A percentile compares a stretch with the other conserved stretches of the same genome.
Conservation (phyloP, 148 eudicot genomes). For the Vaccinium corymbosum region DNA sequence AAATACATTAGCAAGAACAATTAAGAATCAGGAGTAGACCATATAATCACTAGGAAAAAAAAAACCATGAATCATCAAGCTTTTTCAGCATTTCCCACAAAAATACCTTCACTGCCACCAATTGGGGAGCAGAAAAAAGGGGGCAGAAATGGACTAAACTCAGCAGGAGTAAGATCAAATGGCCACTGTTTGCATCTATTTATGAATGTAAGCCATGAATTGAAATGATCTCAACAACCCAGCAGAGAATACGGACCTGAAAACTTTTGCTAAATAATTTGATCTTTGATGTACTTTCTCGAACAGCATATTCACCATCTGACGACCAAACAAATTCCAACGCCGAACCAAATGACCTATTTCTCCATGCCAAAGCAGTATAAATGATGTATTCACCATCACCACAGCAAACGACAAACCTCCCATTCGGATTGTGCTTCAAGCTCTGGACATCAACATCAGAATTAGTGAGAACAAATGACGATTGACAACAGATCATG, state of each 20-base stretch:
- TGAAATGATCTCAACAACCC: background rate
- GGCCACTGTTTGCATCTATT: background rate
- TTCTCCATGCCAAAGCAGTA: slow-evolving; percentile 95
- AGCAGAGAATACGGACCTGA: slow-evolving; percentile 51
- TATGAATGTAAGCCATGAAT: background rate
- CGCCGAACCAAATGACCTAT: slow-evolving; percentile 89
- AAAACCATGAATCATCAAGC: background rate
- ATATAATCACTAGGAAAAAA: background rate
- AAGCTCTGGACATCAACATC: slow-evolving; percentile 49
- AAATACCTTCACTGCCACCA: background rate
- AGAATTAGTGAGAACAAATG: background rate
- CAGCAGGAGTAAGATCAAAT: background rate
- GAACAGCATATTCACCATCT: slow-evolving; percentile 92
- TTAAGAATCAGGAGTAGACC: background rate
- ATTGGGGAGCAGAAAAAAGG: background rate
- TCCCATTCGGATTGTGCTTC: slow-evolving; percentile 96
- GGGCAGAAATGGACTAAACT: background rate
- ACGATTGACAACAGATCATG: background rate
- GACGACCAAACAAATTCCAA: slow-evolving; percentile 94
- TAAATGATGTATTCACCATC: slow-evolving; percentile 92
- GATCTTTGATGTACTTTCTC: slow-evolving; percentile 97
- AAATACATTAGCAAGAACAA: background rate
- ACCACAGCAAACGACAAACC: slow-evolving; percentile 97
- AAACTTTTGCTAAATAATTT: slow-evolving; percentile 84
- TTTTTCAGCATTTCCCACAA: slow-evolving; percentile 6